Base-by-base conservation (phyloP, 768 basidiomycete species). In the Hortiboletus flavorubellus region DNA sequence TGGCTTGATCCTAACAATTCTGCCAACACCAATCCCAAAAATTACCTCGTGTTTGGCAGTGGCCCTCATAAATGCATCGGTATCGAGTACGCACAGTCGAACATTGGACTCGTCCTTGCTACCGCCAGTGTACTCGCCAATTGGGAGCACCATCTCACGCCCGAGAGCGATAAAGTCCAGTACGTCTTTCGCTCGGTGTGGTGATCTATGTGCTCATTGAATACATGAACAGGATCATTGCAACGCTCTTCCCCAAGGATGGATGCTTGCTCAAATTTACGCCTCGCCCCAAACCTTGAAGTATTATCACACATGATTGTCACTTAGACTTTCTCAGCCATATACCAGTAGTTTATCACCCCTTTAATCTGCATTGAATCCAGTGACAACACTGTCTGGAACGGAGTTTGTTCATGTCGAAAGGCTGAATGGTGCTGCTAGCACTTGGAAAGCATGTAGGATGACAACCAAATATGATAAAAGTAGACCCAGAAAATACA, bases 171-270 rank as follows among this genome's bases (percentile, higher is more conserved):
- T 18, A 79, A 91, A 73, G 85, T 96, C 63, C 83, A 91, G 88
- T 92, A 67, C 66, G 91, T 85, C 26, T 51, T 38, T 26, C 18
- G 8, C 42, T 21, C 0, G 0, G 16, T 49, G 12, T 34, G 38
- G 44, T 52, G 16, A 46, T 46, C 12, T 14, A 9, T 8, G 10
- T 50, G 9, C 46, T 61, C 23, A 56, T 29, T n/a, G 37, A 2
- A 37, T 44, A 14, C 16, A 34, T 34, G 39, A 59, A 30, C 60
- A 92, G 90, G 47, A 92, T 98, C 59, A 93, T 98, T 61, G 91
- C 95, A n/a, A 97, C 93, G 21, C 73, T 98, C 41, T 99, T 99
- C 84, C 97, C 97, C 11, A 87, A 91, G 71, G 95, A 98, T 65
- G 92, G 91, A 41, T 92, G 93, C 63, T 73, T 82, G 54, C 79